A percentile compares a stretch with the other conserved stretches of the same genome.
Evolutionary conservation across 495 filamentous ascomycete genomes (phyloP).

Genomic region (Penicillium arizonense): DNA sequence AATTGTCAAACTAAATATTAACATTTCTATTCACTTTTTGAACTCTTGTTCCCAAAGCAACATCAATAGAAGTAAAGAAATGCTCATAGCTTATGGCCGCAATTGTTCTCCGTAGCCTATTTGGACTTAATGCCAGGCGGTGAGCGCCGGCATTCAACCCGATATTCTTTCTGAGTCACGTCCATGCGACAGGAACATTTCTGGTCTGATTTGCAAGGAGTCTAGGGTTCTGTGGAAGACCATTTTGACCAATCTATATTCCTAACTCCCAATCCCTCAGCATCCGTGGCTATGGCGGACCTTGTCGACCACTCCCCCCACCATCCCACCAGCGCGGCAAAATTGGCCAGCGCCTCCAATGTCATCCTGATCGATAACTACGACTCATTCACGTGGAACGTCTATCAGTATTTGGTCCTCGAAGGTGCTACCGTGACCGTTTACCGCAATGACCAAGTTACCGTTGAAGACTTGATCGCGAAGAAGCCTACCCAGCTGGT

Average conservation of each 20-base stretch:
- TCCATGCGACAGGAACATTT: not conserved
- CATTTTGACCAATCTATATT: constrained; percentile 4
- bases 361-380: constrained; percentile 98
- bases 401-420: constrained; percentile 94
- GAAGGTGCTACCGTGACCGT: constrained; percentile 90
- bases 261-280: not conserved
- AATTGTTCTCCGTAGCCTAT: constrained; percentile 26
- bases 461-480: constrained; percentile 75
- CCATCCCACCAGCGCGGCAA: constrained; percentile 66
- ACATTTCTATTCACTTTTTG: too few species aligned
- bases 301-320: constrained; percentile 85
- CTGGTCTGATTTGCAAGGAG: not conserved
- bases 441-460: constrained; percentile 87
- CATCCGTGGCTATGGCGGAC: constrained; percentile 30
- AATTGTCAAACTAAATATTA: too few species aligned
- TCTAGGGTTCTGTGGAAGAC: not conserved
- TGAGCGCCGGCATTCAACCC: constrained; percentile 15
- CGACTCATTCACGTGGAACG: constrained; percentile 98
- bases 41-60: too few species aligned
- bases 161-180: constrained; percentile 17
- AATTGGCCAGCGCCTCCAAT: constrained; percentile 76
- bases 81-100: constrained; percentile 4
- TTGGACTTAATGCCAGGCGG: constrained; percentile 38
- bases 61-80: too few species aligned
- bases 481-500: constrained; percentile 90